Evolutionary conservation across 1,284 basidiomycete species (phyloP).

Genomic region (Ceratobasidium sp.): DNA sequence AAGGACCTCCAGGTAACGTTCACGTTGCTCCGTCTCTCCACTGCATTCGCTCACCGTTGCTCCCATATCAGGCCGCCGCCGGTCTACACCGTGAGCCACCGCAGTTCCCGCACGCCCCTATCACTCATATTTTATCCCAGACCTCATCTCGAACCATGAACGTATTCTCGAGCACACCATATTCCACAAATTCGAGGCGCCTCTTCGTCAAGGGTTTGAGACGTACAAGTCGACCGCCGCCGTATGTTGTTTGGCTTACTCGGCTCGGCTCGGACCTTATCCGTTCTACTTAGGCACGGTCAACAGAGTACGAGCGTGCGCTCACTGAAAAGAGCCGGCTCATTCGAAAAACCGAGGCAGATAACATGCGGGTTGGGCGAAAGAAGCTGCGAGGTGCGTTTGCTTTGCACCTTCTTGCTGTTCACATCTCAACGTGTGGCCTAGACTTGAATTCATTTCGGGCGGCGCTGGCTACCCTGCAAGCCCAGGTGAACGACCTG

Average conservation of each 20-base stretch:
- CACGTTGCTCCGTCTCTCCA: not conserved
- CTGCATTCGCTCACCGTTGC: not conserved
- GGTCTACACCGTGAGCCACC: constrained; percentile 73
- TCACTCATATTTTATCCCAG: constrained; percentile 4
- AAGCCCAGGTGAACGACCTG: constrained; percentile 88
- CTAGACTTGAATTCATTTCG: constrained; percentile 87
- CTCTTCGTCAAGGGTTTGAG: constrained; percentile 84
- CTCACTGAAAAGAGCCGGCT: constrained; percentile 84
- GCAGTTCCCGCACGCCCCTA: not conserved
- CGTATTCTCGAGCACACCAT: constrained; percentile 63
- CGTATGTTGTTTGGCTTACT: constrained; percentile 60
- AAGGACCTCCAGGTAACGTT: constrained; percentile 30
- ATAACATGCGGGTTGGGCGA: constrained; percentile 75
- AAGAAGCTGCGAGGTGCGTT: constrained; percentile 82
- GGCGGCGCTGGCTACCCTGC: constrained; percentile 82
- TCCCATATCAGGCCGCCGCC: constrained; percentile 71
- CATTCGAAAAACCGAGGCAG: constrained; percentile 89
- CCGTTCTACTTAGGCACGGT: constrained; percentile 69
- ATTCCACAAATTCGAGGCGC: constrained; percentile 87
- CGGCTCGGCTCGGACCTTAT: constrained; percentile 33
- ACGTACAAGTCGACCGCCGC: constrained; percentile 78
- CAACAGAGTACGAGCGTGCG: constrained; percentile 79
- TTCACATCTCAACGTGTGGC: constrained; percentile 28
- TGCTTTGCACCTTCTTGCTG: not conserved
- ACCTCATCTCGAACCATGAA: constrained; percentile 92